Conservation (phyloP, 148 eudicot species). For the Cornus suecica region DNA sequence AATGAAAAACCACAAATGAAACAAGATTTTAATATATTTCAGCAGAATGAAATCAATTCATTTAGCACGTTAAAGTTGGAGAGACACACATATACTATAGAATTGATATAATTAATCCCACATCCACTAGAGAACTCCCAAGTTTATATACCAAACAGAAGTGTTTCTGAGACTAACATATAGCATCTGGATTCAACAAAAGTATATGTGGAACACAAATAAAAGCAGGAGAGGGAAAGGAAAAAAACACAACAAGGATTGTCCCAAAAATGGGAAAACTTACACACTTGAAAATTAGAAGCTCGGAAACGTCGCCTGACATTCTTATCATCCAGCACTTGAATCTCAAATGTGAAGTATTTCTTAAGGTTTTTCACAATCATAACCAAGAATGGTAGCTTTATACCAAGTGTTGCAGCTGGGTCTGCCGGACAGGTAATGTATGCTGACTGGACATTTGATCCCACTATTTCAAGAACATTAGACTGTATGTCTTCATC, state of each 20-base stretch:
- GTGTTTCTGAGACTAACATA: background rate
- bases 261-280: conserved; percentile 47
- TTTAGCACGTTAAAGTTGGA: background rate
- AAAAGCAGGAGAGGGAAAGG: background rate
- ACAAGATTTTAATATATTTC: background rate
- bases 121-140: background rate
- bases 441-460: conserved; percentile 86
- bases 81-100: background rate
- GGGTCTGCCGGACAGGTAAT: conserved; percentile 99
- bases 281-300: conserved; percentile 99
- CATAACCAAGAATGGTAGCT: conserved; percentile 88
- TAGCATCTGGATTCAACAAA: background rate
- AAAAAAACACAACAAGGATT: conserved; percentile 7
- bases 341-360: conserved; percentile 96
- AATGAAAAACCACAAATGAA: background rate
- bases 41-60: background rate
- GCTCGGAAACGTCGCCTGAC: conserved; percentile 98
- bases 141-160: conserved; percentile 2
- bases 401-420: conserved; percentile 95
- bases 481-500: conserved; percentile 99
- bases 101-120: background rate
- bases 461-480: conserved; percentile 87
- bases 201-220: conserved; percentile 8
- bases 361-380: conserved; percentile 93
- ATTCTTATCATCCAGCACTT: conserved; percentile 97